Percentiles rank a stretch among this genome's conserved stretches.
phyloP scores from a whole-genome alignment of 176 grass and related monocot species.

The Triticum monococcum region DNA sequence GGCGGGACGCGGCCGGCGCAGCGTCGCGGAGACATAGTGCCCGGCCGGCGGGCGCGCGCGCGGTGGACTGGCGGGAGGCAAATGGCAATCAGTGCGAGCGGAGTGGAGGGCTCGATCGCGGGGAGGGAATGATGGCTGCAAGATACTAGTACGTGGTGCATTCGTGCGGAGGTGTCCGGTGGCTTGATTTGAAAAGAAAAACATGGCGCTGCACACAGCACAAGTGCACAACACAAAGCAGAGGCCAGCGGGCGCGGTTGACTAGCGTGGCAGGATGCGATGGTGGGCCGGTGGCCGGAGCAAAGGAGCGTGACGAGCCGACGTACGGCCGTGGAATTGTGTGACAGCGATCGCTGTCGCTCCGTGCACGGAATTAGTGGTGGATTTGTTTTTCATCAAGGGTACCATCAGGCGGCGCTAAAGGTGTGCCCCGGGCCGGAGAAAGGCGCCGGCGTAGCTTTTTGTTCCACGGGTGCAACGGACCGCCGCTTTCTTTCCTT shows the following conservation, averaged over 20 bases:
- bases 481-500: conserved; percentile 24
- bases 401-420: background rate
- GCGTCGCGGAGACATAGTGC: conserved; percentile 43
- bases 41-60: background rate
- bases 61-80: background rate
- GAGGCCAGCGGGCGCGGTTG: background rate
- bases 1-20: conserved; percentile 26
- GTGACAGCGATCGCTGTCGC: background rate
- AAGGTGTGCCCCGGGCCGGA: background rate
- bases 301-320: background rate
- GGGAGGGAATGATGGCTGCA: background rate
- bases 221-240: background rate
- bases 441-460: background rate
- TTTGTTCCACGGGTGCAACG: background rate
- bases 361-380: background rate
- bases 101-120: conserved; percentile 1
- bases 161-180: conserved; percentile 45
- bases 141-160: conserved; percentile 11
- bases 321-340: background rate
- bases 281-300: background rate
- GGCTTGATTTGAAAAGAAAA: conserved; percentile 10
- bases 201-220: conserved; percentile 12
- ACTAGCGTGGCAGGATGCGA: background rate
- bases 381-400: background rate
- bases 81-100: background rate